A percentile compares a stretch with the other conserved stretches of the same genome.
Evolutionary conservation across 352 stramenopile genomes (phyloP).

Genomic region (Pilasporangium apinafurcum): DNA sequence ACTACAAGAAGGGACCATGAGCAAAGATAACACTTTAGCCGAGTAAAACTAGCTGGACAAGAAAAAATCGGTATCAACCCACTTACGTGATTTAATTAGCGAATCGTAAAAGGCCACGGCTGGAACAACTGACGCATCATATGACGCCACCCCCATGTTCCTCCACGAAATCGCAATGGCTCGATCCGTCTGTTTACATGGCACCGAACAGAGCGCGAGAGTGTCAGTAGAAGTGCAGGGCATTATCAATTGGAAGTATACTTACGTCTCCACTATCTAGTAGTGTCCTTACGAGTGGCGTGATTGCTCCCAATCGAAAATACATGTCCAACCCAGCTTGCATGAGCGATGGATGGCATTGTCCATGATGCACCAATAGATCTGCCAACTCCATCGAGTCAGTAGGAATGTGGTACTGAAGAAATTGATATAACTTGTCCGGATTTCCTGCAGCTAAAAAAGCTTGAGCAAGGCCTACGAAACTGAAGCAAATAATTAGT

Average conservation of each 20-base stretch:
- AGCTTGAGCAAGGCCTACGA: conserved; percentile 39
- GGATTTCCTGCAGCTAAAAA: conserved; percentile 36
- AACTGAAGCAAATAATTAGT: conserved; percentile 15
- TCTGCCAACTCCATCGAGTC: conserved; percentile 58
- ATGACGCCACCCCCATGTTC: conserved; percentile 28
- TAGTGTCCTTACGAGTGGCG: conserved; percentile 35
- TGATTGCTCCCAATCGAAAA: conserved; percentile 38
- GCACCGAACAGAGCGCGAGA: not conserved
- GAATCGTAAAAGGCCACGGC: conserved; percentile 42
- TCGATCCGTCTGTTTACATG: conserved; percentile 21
- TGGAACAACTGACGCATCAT: conserved; percentile 29
- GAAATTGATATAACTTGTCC: conserved; percentile 56
- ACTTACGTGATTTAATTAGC: conserved; percentile 20
- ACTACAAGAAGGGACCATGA: conserved; percentile 14
- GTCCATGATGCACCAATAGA: conserved; percentile 27
- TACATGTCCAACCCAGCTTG: conserved; percentile 71
- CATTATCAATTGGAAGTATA: not conserved
- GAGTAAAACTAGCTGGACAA: not conserved
- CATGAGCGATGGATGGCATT: conserved; percentile 20
- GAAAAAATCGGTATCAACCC: too few species aligned
- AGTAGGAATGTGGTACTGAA: conserved; percentile 47
- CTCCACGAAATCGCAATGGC: conserved; percentile 42
- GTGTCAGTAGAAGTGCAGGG: not conserved
- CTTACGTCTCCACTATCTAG: conserved; percentile 39
- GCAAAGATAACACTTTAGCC: not conserved